These are phyloP conservation scores for Solanum pimpinellifolium DNA, from an alignment of 257 asterid genomes.

Conservation along the genomic window DNA sequence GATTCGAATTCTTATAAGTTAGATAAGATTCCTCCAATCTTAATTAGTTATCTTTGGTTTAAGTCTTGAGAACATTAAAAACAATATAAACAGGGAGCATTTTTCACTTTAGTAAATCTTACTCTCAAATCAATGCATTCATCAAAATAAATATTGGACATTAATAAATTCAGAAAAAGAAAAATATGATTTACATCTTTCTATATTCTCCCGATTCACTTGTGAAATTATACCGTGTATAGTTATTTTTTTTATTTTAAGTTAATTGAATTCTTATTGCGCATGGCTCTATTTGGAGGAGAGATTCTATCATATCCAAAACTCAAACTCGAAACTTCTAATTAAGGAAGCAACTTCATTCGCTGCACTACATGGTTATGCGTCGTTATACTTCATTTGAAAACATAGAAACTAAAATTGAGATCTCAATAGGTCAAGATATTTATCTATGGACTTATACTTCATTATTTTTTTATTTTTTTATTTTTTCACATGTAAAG, in stretches of 20 bases:
- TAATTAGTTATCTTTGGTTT: background rate
- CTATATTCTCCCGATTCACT: background rate
- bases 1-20: background rate
- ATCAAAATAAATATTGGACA: background rate
- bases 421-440: background rate
- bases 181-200: background rate
- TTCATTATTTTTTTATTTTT: background rate
- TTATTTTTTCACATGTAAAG: background rate
- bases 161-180: background rate
- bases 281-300: background rate
- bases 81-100: background rate
- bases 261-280: background rate
- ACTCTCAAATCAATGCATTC: background rate
- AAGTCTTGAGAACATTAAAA: background rate
- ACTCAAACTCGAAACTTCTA: background rate
- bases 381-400: background rate
- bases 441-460: background rate
- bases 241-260: no score
- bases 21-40: background rate
- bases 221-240: accelerated
- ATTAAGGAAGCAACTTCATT: background rate
- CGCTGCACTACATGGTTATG: background rate
- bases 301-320: background rate
- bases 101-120: background rate
- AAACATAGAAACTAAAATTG: background rate